A percentile compares a stretch with the other conserved stretches of the same genome.
Conservation (phyloP, 805 yeast species). For the Osmozyma mogii region DNA sequence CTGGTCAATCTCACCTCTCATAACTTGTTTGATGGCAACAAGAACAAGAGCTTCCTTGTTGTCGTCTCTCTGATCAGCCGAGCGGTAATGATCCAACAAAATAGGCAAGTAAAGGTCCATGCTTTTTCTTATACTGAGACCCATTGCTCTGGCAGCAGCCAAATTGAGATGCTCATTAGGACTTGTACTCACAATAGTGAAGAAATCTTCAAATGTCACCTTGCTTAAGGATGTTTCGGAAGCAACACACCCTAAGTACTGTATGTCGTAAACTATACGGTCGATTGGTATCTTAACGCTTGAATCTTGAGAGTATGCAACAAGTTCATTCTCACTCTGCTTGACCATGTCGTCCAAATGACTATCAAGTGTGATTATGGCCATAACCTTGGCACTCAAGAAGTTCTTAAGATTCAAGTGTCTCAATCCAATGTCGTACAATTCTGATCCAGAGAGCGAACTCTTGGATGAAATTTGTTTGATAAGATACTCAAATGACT, state of each 20-base stretch:
- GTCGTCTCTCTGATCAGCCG: constrained; percentile 4
- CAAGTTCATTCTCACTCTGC: constrained; percentile 21
- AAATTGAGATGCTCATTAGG: constrained; percentile 29
- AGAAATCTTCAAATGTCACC: constrained; percentile 29
- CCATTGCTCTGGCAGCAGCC: constrained; percentile 47
- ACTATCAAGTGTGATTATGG: constrained; percentile 19
- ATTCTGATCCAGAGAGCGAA: constrained; percentile 3
- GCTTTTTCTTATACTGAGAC: constrained; percentile 38
- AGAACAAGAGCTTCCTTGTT: constrained; percentile 9
- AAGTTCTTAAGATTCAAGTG: constrained; percentile 13
- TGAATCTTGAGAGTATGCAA: constrained; percentile 9
- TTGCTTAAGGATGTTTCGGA: constrained; percentile 2
- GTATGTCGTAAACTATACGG: constrained; percentile 26
- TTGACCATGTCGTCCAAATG: constrained; percentile 10
- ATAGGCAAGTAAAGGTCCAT: constrained; percentile 28
- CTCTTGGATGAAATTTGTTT: too few species aligned
- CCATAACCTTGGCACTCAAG: constrained; percentile 24
- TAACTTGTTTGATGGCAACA: constrained; percentile 15
- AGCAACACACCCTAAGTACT: constrained; percentile 46
- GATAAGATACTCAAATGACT: constrained; percentile 12
- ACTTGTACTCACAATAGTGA: constrained; percentile 18
- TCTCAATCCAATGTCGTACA: constrained; percentile 4
- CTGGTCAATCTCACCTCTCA: constrained; percentile 8
- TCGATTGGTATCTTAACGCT: constrained; percentile 1
- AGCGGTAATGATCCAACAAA: constrained; percentile 20